Base-by-base conservation (phyloP, 2,329 filamentous ascomycete species). In the Exutisphaerella laricina region DNA sequence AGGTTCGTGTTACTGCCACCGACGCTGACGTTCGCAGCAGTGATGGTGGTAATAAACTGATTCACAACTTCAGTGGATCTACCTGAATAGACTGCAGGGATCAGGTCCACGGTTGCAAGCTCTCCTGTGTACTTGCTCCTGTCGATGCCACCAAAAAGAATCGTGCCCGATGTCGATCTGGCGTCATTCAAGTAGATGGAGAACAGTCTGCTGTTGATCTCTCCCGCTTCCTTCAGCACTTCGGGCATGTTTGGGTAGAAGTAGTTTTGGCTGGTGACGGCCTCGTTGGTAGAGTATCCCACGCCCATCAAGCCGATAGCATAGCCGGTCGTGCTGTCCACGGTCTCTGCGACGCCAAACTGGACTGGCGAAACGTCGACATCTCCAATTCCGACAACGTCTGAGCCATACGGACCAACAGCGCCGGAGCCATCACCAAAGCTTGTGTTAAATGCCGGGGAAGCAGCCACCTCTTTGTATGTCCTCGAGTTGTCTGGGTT, bases 111-210 rank as follows among this genome's bases (percentile, higher is more conserved):
- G 2, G 61, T 62, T 4, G 48, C 55, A 13, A 64, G 54, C 6
- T 56, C 37, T 34, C 58, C 58, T 3, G 51, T 56, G 39, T 57
- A 62, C 29, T 58, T 59, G 17, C 50, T 47, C 1, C 48, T 60
- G 42, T 64, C 61, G 25, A 63, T 56, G 6, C 61, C 61, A n/a
- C 61, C 61, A 36, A 64, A 63, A 14, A 64, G 53, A 29, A 64
- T 58, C 10, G 53, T 56, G 16, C 61, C 61, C 6, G 56, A 52
- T 10, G 32, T 46, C 43, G 38, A 37, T 18, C 39, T 45, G 9
- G 54, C 45, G 16, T 58, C 54, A 38, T 63, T 63, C 36, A 64
- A 46, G 42, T 50, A 63, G 16, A 64, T 40, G 18, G 56, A 60
- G 45, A 61, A 64, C 13, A 62, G 40, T 6, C 60, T 47, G 26